phyloP scores from a whole-genome alignment of 163 green algal genomes.

The Scenedesmus sp. region DNA sequence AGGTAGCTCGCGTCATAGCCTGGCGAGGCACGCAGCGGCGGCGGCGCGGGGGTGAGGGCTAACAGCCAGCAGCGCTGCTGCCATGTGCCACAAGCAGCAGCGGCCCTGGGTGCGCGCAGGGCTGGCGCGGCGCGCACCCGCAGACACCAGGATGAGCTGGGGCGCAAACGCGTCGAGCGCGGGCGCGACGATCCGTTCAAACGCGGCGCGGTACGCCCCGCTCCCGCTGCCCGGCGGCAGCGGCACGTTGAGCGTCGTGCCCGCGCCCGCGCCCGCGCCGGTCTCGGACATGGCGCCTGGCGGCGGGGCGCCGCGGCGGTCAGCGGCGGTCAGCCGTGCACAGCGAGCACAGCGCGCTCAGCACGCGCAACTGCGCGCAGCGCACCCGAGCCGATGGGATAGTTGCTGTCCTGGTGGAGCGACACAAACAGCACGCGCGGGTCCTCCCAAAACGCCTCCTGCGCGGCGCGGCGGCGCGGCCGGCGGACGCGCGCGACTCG shows the following conservation, averaged over 20 bases:
- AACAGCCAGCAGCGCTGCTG: no score
- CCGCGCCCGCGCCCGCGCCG: conserved; percentile 56
- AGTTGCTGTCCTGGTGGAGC: conserved; percentile 46
- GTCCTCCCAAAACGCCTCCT: conserved; percentile 32
- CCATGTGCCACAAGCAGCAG: neutral
- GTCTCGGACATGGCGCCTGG: conserved; percentile 47
- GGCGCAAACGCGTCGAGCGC: conserved; percentile 48
- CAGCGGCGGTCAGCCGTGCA: no score
- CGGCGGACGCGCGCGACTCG: no score
- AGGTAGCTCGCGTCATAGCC: conserved; percentile 66
- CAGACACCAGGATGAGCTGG: conserved; percentile 58
- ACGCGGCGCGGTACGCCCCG: conserved; percentile 56
- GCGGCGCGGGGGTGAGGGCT: no score
- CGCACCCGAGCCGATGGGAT: conserved; percentile 52
- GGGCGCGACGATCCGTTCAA: conserved; percentile 47
- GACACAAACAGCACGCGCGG: conserved; percentile 38
- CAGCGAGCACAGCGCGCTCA: no score
- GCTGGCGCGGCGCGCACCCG: conserved; percentile 2
- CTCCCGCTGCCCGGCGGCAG: conserved; percentile 64
- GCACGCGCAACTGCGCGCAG: no score
- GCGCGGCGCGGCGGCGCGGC: no score
- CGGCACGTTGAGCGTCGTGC: conserved; percentile 69
- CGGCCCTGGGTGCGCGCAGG: neutral
- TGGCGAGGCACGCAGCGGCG: no score
- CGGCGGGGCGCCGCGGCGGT: no score